Base-by-base conservation (phyloP, 2,329 filamentous ascomycete species). In the Tolypocladium inflatum region DNA sequence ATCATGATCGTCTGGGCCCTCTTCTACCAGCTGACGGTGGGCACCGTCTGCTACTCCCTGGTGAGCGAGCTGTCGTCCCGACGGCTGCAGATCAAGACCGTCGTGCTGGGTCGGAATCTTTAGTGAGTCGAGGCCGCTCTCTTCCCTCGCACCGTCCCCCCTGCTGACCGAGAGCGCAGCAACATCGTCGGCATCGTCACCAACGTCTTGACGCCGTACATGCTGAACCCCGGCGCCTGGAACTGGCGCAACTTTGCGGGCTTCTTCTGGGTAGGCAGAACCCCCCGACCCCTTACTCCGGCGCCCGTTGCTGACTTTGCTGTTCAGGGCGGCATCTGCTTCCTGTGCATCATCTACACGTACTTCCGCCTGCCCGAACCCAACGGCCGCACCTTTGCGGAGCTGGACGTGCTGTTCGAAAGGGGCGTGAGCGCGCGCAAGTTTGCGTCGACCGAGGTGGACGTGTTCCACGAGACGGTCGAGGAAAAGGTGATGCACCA, bases 181-280 rank as follows among this genome's bases (percentile, higher is more conserved):
- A 92, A 94, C 67, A 76, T 96, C 55, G 88, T 92, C 50, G 87
- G 83, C 62, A 96, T 97, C 63, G 75, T 96, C 65, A 90, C 86
- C 68, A 87, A 85, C 55, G 87, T 96, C 4, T 73, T 96, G 45
- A 95, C 90, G 0, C 91, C 91, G 0, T 96, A 95, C 74, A 96
- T 96, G 91, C 80, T 96, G 48, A 96, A 96, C 74, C 90, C 91
- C 0, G 80, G 78, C 1, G 88, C 85, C 0, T 96, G 92, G 91
- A 78, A 95, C 73, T 96, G 91, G 91, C 80, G 84, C 60, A 94
- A 94, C 74, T 94, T 83, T 66, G 83, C 91, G 0, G 91, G 91
- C 35, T 95, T 96, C 76, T 95, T 95, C 78, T 91, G 91, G 89
- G 73, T 81, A 70, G 66, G 77, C 11, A 55, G 50, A 23, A 26